A percentile compares a stretch with the other conserved stretches of the same genome.
These are phyloP conservation scores for Colletotrichum costaricense DNA, from an alignment of 2,329 filamentous ascomycete genomes.

Conservation along the genomic window DNA sequence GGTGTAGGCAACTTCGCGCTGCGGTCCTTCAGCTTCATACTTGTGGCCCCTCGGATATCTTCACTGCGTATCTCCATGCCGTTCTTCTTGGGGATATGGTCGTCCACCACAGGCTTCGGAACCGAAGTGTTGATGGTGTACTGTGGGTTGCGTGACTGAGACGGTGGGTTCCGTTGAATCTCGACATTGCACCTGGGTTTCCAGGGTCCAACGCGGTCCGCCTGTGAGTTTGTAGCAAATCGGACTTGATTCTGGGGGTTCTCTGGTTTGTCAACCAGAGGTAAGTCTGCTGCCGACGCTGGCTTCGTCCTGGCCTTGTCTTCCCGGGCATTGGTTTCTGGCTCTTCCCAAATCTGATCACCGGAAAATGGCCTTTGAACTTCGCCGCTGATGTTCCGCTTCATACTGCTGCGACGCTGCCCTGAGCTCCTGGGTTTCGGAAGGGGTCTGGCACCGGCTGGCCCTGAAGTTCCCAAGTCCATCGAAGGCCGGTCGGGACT, in stretches of 20 bases:
- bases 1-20: slow-evolving; percentile 89
- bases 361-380: slow-evolving; percentile 75
- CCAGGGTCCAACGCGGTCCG: slow-evolving; percentile 50
- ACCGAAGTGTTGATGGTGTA: slow-evolving; percentile 77
- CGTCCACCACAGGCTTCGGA: slow-evolving; percentile 44
- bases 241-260: slow-evolving; percentile 71
- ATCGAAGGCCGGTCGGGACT: slow-evolving; percentile 37
- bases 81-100: slow-evolving; percentile 73
- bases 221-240: slow-evolving; percentile 59
- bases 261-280: slow-evolving; percentile 59
- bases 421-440: slow-evolving; percentile 38
- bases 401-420: slow-evolving; percentile 73
- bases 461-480: slow-evolving; percentile 35
- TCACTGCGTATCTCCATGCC: slow-evolving; percentile 86
- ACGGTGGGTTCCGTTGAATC: slow-evolving; percentile 86
- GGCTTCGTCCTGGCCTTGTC: slow-evolving; percentile 37
- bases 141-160: slow-evolving; percentile 82
- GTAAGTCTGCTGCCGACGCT: not conserved
- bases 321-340: slow-evolving; percentile 59
- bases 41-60: slow-evolving; percentile 90
- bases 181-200: slow-evolving; percentile 61
- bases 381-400: slow-evolving; percentile 78
- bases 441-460: not conserved
- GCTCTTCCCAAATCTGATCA: slow-evolving; percentile 91
- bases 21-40: slow-evolving; percentile 87